A percentile compares a stretch with the other conserved stretches of the same genome.
phyloP scores from a whole-genome alignment of 2,329 filamentous ascomycete genomes.

The Eurotiales sp. region DNA sequence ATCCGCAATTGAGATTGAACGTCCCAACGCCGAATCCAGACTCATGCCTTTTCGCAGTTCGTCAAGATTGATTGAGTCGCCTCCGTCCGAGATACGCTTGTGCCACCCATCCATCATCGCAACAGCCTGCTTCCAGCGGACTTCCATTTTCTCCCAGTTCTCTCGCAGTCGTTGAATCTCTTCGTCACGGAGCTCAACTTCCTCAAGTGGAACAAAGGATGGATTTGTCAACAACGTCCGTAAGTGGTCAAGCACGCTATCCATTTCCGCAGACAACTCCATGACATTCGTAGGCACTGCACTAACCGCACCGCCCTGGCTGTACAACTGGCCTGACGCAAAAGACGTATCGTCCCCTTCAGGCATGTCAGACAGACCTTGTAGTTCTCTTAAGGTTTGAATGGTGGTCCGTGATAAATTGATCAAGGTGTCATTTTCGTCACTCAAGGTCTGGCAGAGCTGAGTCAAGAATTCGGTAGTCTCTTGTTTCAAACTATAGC shows the following conservation, averaged over 20 bases:
- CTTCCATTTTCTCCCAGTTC: slow-evolving; percentile 92
- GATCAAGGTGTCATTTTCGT: slow-evolving; percentile 85
- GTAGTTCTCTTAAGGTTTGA: slow-evolving; percentile 60
- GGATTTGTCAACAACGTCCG: slow-evolving; percentile 85
- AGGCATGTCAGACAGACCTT: slow-evolving; percentile 43
- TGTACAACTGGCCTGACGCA: slow-evolving; percentile 21
- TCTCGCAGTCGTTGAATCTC: slow-evolving; percentile 79
- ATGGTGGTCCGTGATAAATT: slow-evolving; percentile 68
- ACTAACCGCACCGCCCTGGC: slow-evolving; percentile 29
- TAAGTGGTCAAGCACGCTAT: slow-evolving; percentile 74
- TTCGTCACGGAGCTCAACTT: slow-evolving; percentile 86
- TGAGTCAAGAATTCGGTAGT: slow-evolving; percentile 88
- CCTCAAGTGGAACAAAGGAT: slow-evolving; percentile 91
- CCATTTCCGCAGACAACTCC: slow-evolving; percentile 67
- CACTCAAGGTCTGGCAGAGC: slow-evolving; percentile 75
- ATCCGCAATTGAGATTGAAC: slow-evolving; percentile 21
- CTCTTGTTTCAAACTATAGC: slow-evolving; percentile 73
- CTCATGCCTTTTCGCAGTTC: slow-evolving; percentile 41
- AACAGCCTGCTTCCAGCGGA: slow-evolving; percentile 83
- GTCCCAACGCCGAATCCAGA: slow-evolving; percentile 36
- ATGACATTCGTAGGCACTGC: slow-evolving; percentile 62
- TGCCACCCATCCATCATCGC: slow-evolving; percentile 91
- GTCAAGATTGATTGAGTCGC: slow-evolving; percentile 40
- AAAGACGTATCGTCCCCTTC: slow-evolving; percentile 22
- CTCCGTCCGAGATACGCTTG: slow-evolving; percentile 61